These are phyloP conservation scores for Candida cerambycidarum DNA, from an alignment of 805 yeast species.

Conservation along the genomic window DNA sequence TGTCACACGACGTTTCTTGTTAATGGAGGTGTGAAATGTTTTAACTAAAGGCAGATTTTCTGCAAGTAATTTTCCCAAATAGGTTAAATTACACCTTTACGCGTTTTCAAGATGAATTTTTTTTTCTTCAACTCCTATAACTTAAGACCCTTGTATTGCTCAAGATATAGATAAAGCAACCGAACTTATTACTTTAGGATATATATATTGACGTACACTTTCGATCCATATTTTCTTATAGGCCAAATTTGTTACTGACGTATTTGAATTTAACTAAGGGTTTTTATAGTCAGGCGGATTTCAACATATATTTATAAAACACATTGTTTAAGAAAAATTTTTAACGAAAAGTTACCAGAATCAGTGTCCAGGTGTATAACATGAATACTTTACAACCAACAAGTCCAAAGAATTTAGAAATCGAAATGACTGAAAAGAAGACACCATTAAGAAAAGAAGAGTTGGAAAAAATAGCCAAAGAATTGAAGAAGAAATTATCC, in stretches of 20 bases:
- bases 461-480: slow-evolving; percentile 43
- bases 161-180: slow-evolving; percentile 1
- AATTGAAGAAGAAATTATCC: slow-evolving; percentile 41
- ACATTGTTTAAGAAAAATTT: no score
- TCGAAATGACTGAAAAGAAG: slow-evolving; percentile 17
- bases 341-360: no score
- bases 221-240: no score
- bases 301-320: neutral
- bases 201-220: no score
- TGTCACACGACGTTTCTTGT: no score
- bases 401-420: slow-evolving; percentile 5
- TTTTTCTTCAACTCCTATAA: slow-evolving; percentile 4
- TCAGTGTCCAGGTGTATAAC: no score
- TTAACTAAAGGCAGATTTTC: neutral
- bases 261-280: no score
- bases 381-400: slow-evolving; percentile 6
- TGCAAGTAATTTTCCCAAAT: slow-evolving; percentile 6
- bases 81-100: slow-evolving; percentile 4
- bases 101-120: slow-evolving; percentile 6
- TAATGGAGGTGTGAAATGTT: no score
- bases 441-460: slow-evolving; percentile 45
- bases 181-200: neutral
- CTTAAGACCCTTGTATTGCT: slow-evolving; percentile 5
- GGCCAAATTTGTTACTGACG: no score
- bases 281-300: neutral